Percentiles rank a stretch among this genome's conserved stretches.
Conservation (phyloP, 495 filamentous ascomycete species). For the Geoglossum glabrum region DNA sequence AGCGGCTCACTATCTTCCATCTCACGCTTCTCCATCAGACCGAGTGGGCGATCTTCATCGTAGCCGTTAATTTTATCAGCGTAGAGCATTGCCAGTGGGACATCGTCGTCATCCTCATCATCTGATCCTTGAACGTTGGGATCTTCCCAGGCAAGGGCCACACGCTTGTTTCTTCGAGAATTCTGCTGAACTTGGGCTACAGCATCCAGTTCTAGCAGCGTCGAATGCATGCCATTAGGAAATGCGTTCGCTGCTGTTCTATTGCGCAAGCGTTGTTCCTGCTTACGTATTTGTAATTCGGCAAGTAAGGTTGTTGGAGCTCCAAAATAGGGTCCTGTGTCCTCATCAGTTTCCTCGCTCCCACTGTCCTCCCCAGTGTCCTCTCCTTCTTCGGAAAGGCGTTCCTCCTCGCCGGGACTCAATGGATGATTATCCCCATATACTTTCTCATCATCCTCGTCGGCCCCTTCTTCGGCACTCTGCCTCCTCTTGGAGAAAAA, state of each 20-base stretch:
- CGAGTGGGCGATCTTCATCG: slow-evolving; percentile 49
- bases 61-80: slow-evolving; percentile 31
- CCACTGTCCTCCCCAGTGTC: slow-evolving; percentile 12
- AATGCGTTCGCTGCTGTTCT: slow-evolving; percentile 43
- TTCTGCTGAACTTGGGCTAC: slow-evolving; percentile 74
- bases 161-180: slow-evolving; percentile 46
- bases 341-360: slow-evolving; percentile 12
- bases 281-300: slow-evolving; percentile 76
- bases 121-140: slow-evolving; percentile 22
- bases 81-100: slow-evolving; percentile 68
- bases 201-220: slow-evolving; percentile 74
- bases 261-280: slow-evolving; percentile 56
- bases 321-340: slow-evolving; percentile 29
- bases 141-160: slow-evolving; percentile 81
- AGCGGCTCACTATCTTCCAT: slow-evolving; percentile 86
- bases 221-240: slow-evolving; percentile 67
- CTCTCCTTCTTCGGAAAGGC: slow-evolving; percentile 10
- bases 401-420: slow-evolving; percentile 1
- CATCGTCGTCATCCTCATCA: slow-evolving; percentile 45
- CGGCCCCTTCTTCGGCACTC: slow-evolving; percentile 1
- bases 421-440: not conserved
- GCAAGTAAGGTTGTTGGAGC: slow-evolving; percentile 79
- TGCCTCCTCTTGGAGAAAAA: slow-evolving; percentile 2
- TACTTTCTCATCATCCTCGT: slow-evolving; percentile 7
- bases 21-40: slow-evolving; percentile 66